Base-by-base conservation (phyloP, 441 rosid species). In the Eugenia klotzschiana region DNA sequence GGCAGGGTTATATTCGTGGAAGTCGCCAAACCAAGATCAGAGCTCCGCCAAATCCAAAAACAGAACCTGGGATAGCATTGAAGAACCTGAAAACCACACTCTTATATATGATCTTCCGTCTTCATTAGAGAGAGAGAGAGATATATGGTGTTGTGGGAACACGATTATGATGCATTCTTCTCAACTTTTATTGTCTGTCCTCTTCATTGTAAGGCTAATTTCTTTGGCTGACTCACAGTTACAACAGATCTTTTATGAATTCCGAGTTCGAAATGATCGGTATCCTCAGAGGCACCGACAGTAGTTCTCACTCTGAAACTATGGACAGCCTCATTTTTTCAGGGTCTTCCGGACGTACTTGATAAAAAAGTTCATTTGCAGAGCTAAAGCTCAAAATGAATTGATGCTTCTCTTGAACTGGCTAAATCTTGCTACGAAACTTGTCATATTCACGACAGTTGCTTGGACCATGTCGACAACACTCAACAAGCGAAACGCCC, bases 1-100 rank as follows among this genome's bases (percentile, higher is more conserved):
- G 98, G 98, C 91, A 93, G 96, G 86, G 95, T 93, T 43, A 93
- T 94, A 85, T 94, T 94, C 33, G 98, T 94, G 86, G 98, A 94
- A 85, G 89, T 90, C 79, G 97, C 98, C 46, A 94, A 91, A 87
- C 87, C 94, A 23, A 91, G 86, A 79, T 85, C 90, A 40, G 96
- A 92, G 87, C 89, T 91, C 46, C 89, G 89, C 55, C 91, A 81
- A 79, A 84, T 86, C 80, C 84, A 69, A 27, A 84, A 86, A 81
- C 84, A 79, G 72, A 88, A 86, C 84, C 90, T 64, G 84, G 81
- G 86, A 55, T 85, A 56, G 58, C 80, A 64, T n/a, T 84, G 84
- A 89, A 79, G 58, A 51, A 60, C 60, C 23, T 20, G 27, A 15
- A 57, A 69, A 20, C 25, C 4, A 1, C 25, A 11, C 46, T 37